Base-by-base conservation (phyloP, 768 basidiomycete genomes). In the Boletus rufocinnamomeus region DNA sequence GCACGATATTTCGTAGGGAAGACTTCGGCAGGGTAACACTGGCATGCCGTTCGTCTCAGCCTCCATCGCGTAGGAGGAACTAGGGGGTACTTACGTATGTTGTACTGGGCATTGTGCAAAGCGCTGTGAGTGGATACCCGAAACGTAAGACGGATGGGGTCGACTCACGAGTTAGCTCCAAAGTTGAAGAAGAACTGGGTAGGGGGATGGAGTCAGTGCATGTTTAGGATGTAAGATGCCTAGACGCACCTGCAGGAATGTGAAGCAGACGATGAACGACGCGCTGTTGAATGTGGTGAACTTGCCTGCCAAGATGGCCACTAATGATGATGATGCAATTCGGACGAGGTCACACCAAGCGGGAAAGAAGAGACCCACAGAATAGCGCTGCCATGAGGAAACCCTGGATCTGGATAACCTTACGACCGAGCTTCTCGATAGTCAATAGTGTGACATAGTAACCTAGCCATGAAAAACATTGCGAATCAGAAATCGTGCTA, bases 141-240 rank as follows among this genome's bases (percentile, higher is more conserved):
- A 2, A 8, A 50, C 28, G 16, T 11, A 17, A 50, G 6, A 21
- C 21, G 23, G 28, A 38, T 6, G 16, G 53, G 6, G 10, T 40
- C 14, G 17, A 64, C 83, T 62, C 66, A 85, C 80, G 83, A 75
- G 67, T 89, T 90, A 4, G 87, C 86, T 21, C 89, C 89, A 65
- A 89, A 91, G 75, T 91, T 90, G 79, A 90, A 90, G 79, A 90
- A 89, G 77, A 89, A 89, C 77, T 85, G 59, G 0, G 47, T 21
- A n/a, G 25, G 17, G 7, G 21, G 25, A 41, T 11, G 59, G 30
- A 17, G 51, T 60, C 9, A 64, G 59, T n/a, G 21, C 9, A 46
- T 28, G 6, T 34, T 21, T 5, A 14, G 8, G 13, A 17, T 21
- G 35, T 4, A 1, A 54, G 14, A 34, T 25, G 14, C n/a, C 30